These are phyloP conservation scores for Alloascoidea hylecoeti DNA, from an alignment of 805 yeast species.

Conservation along the genomic window DNA sequence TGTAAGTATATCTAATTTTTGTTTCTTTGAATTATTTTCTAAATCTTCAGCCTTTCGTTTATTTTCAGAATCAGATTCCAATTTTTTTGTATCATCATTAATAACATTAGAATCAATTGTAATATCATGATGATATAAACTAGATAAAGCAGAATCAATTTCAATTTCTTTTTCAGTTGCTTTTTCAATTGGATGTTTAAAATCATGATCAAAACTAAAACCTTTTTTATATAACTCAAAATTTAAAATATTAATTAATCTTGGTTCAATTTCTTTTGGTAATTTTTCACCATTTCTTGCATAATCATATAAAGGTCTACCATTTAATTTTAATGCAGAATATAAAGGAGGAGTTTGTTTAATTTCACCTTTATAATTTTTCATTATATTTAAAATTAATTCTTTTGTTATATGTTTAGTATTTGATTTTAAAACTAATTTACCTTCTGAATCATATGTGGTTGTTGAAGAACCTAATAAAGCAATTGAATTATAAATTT, in stretches of 20 bases:
- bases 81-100: slow-evolving; percentile 22
- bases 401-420: slow-evolving; percentile 43
- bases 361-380: slow-evolving; percentile 65
- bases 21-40: slow-evolving; percentile 24
- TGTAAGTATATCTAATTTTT: slow-evolving; percentile 24
- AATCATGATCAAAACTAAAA: slow-evolving; percentile 40
- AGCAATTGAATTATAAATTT: slow-evolving; percentile 75
- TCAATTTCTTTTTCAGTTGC: slow-evolving; percentile 19
- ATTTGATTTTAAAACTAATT: slow-evolving; percentile 44
- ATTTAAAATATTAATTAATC: slow-evolving; percentile 50
- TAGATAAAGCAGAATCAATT: slow-evolving; percentile 9
- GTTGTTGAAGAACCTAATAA: slow-evolving; percentile 84
- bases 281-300: slow-evolving; percentile 80
- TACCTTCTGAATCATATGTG: slow-evolving; percentile 89
- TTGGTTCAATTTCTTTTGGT: slow-evolving; percentile 68
- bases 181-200: slow-evolving; percentile 17
- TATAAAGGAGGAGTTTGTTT: slow-evolving; percentile 91
- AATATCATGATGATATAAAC: slow-evolving; percentile 21
- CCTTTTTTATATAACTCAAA: slow-evolving; percentile 40
- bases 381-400: slow-evolving; percentile 30
- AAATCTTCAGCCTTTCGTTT: slow-evolving; percentile 24
- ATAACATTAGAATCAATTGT: slow-evolving; percentile 32
- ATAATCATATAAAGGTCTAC: slow-evolving; percentile 86
- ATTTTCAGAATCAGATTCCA: slow-evolving; percentile 18
- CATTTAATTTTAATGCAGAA: slow-evolving; percentile 89